Conservation (phyloP, 2,329 filamentous ascomycete species). For the Cephalotrichum gorgonifer region DNA sequence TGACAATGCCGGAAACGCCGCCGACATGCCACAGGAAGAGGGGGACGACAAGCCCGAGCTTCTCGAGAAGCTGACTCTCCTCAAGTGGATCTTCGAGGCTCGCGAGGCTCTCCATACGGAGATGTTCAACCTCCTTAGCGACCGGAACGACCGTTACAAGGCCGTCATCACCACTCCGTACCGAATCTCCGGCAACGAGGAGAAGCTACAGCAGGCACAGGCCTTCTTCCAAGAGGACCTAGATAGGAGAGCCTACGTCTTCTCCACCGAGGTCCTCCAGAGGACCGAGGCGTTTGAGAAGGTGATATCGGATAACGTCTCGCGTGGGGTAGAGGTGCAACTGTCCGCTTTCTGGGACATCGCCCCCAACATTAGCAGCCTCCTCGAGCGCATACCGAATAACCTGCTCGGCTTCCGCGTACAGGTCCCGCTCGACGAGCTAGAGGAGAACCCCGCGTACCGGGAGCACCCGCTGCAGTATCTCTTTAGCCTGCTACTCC, state of each 20-base stretch:
- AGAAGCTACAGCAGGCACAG: slow-evolving; percentile 69
- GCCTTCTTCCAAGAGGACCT: slow-evolving; percentile 77
- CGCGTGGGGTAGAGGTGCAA: slow-evolving; percentile 81
- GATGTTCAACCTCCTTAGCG: slow-evolving; percentile 73
- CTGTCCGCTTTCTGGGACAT: slow-evolving; percentile 97
- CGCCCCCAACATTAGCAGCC: slow-evolving; percentile 65
- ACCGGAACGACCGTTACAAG: slow-evolving; percentile 78
- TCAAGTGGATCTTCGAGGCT: slow-evolving; percentile 96
- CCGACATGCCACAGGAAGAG: slow-evolving; percentile 85
- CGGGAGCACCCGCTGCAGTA: slow-evolving; percentile 78
- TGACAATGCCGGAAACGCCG: slow-evolving; percentile 49
- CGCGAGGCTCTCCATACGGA: slow-evolving; percentile 81
- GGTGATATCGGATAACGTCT: slow-evolving; percentile 75
- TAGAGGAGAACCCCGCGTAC: slow-evolving; percentile 78
- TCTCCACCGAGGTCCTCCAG: slow-evolving; percentile 60
- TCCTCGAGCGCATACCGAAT: slow-evolving; percentile 70
- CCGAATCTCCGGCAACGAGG: slow-evolving; percentile 59
- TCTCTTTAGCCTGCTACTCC: slow-evolving; percentile 71
- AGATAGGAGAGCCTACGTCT: slow-evolving; percentile 58
- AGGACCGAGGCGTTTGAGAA: slow-evolving; percentile 68
- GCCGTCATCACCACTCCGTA: slow-evolving; percentile 79
- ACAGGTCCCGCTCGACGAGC: slow-evolving; percentile 68
- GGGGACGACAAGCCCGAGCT: slow-evolving; percentile 92
- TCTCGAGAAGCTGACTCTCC: slow-evolving; percentile 82
- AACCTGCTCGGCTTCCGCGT: slow-evolving; percentile 53